phyloP scores from a whole-genome alignment of 2,329 filamentous ascomycete genomes.

The Bipolaris cookei region DNA sequence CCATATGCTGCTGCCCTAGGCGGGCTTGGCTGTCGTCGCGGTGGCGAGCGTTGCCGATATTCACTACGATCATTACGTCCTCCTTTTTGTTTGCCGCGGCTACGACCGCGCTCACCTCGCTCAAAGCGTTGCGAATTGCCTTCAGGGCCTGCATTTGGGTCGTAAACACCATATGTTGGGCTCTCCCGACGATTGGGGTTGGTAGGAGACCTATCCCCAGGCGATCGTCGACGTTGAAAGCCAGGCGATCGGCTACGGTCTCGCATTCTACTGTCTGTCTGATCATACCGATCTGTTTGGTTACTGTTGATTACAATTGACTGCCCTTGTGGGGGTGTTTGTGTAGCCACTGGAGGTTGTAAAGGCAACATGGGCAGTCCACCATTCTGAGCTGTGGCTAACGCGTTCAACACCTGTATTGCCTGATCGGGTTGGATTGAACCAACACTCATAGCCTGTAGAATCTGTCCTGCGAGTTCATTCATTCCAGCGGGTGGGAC shows the following conservation, averaged over 20 bases:
- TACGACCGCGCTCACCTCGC: conserved; percentile 63
- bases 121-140: conserved; percentile 62
- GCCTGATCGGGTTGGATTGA: conserved; percentile 45
- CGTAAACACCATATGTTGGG: conserved; percentile 75
- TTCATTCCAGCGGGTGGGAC: conserved; percentile 33
- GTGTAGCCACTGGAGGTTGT: conserved; percentile 26
- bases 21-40: conserved; percentile 66
- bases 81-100: conserved; percentile 54
- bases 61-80: conserved; percentile 58
- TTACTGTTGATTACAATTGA: conserved; percentile 26
- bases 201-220: conserved; percentile 62
- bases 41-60: conserved; percentile 88
- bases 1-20: conserved; percentile 39
- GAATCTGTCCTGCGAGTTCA: conserved; percentile 41
- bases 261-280: conserved; percentile 44
- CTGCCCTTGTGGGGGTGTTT: conserved; percentile 25
- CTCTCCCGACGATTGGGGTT: conserved; percentile 68
- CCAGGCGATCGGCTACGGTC: conserved; percentile 61
- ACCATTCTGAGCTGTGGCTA: conserved; percentile 36
- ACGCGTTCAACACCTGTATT: conserved; percentile 40
- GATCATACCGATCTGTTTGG: conserved; percentile 38
- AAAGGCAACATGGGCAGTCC: conserved; percentile 36
- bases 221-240: conserved; percentile 69
- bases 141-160: conserved; percentile 63
- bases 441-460: conserved; percentile 45